Percentiles rank a stretch among this genome's conserved stretches.
These are phyloP conservation scores for Protomyces macrosporus DNA, from an alignment of 1,139 yeast genomes.

Conservation along the genomic window DNA sequence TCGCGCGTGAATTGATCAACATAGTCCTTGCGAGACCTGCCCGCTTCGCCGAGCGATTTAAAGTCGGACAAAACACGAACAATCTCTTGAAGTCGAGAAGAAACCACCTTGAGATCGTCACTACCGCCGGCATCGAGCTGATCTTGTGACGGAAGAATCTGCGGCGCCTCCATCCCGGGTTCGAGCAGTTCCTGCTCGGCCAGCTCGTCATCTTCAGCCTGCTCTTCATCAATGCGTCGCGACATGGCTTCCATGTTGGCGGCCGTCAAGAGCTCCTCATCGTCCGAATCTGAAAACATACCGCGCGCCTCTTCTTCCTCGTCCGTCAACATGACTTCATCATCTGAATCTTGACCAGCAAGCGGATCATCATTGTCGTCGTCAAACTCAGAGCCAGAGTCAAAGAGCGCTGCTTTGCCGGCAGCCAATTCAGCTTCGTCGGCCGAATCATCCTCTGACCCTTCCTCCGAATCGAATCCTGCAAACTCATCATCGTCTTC, in stretches of 20 bases:
- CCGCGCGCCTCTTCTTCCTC: constrained; percentile 54
- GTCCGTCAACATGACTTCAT: constrained; percentile 17
- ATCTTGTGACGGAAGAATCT: constrained; percentile 43
- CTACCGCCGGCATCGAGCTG: constrained; percentile 61
- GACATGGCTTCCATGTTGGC: constrained; percentile 81
- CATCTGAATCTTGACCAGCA: constrained; percentile 3
- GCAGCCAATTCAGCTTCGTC: constrained; percentile 29
- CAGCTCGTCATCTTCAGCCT: constrained; percentile 34
- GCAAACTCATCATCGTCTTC: background rate
- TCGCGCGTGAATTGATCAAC: constrained; percentile 70
- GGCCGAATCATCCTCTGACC: constrained; percentile 41
- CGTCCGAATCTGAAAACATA: constrained; percentile 60
- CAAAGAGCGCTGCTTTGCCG: constrained; percentile 19
- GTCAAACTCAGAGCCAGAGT: constrained; percentile 27
- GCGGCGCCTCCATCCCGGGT: constrained; percentile 38
- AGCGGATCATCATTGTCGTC: constrained; percentile 20
- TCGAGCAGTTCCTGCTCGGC: constrained; percentile 33
- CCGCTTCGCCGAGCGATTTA: constrained; percentile 76
- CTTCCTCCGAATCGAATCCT: constrained; percentile 38
- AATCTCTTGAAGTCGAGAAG: constrained; percentile 93
- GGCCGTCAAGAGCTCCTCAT: constrained; percentile 72
- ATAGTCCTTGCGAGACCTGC: constrained; percentile 78
- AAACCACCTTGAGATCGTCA: constrained; percentile 67
- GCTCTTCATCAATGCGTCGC: constrained; percentile 50
- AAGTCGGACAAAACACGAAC: constrained; percentile 94